These are phyloP conservation scores for Auriscalpium orientale DNA, from an alignment of 768 basidiomycete genomes.

Conservation along the genomic window DNA sequence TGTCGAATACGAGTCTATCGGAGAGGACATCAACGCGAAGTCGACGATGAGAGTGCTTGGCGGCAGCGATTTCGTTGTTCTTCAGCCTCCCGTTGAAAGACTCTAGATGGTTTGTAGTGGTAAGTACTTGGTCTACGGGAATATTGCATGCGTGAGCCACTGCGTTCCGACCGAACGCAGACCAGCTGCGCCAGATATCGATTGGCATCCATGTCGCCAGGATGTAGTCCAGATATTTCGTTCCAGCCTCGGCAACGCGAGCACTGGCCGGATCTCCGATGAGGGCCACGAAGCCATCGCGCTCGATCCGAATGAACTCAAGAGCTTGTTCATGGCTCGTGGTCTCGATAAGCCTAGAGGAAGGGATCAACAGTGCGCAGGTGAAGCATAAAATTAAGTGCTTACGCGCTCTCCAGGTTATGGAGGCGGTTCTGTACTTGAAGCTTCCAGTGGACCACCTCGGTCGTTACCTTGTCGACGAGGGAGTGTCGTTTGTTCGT, in stretches of 20 bases:
- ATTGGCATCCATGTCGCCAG: not conserved
- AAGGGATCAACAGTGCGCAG: too few species aligned
- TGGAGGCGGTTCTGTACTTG: not conserved
- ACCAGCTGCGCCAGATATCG: not conserved
- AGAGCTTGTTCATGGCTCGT: too few species aligned
- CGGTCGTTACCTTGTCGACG: too few species aligned
- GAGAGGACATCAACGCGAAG: conserved; percentile 26
- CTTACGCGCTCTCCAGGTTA: not conserved
- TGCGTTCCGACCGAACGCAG: not conserved
- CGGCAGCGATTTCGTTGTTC: conserved; percentile 20
- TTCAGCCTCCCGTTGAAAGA: conserved; percentile 32
- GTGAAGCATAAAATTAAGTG: not conserved
- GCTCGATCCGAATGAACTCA: not conserved
- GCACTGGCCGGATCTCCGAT: too few species aligned
- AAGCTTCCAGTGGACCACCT: not conserved
- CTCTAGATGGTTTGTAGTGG: conserved; percentile 35
- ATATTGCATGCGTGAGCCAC: not conserved
- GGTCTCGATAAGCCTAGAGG: too few species aligned
- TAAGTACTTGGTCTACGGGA: conserved; percentile 22
- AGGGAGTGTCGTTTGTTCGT: conserved; percentile 16
- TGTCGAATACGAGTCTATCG: conserved; percentile 10
- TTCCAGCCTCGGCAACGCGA: not conserved
- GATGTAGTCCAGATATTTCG: not conserved
- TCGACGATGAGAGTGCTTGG: conserved; percentile 21
- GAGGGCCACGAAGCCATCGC: too few species aligned